Evolutionary conservation across 129 eudicot species (phyloP).

Genomic region (Lactuca saligna): DNA sequence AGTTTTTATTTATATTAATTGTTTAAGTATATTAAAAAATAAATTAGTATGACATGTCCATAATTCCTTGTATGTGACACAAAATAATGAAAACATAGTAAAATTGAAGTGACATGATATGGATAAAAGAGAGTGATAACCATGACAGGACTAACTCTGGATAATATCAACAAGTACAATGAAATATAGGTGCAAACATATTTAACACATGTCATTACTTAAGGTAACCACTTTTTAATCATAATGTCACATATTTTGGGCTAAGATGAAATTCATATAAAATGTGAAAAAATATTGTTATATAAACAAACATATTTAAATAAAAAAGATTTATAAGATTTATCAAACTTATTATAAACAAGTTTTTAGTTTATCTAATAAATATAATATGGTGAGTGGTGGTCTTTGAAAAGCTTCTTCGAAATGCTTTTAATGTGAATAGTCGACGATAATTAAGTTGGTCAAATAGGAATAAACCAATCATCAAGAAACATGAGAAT

Average conservation of each 20-base stretch:
- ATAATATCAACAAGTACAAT: too few species aligned
- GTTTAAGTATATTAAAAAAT: too few species aligned
- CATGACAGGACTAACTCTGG: too few species aligned
- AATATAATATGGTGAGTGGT: not conserved
- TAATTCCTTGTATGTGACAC: too few species aligned
- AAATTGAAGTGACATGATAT: too few species aligned
- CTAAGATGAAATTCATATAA: not conserved
- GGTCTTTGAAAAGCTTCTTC: not conserved
- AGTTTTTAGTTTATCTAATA: not conserved
- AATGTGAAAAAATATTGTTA: not conserved
- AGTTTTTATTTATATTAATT: too few species aligned
- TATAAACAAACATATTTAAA: not conserved
- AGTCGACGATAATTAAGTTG: constrained; percentile 8
- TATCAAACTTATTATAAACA: not conserved
- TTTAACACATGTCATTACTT: not conserved
- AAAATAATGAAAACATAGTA: too few species aligned
- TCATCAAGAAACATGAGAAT: not conserved
- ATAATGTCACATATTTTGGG: not conserved
- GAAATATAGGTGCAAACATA: not conserved
- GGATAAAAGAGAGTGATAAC: too few species aligned
- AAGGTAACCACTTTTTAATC: not conserved
- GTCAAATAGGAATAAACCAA: constrained; percentile 3
- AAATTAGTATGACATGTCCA: too few species aligned
- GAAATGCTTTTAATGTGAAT: not conserved
- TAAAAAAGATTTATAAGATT: not conserved